Evolutionary conservation across 169 alveolate species (phyloP).

Genomic region (Plasmodium vivax): DNA sequence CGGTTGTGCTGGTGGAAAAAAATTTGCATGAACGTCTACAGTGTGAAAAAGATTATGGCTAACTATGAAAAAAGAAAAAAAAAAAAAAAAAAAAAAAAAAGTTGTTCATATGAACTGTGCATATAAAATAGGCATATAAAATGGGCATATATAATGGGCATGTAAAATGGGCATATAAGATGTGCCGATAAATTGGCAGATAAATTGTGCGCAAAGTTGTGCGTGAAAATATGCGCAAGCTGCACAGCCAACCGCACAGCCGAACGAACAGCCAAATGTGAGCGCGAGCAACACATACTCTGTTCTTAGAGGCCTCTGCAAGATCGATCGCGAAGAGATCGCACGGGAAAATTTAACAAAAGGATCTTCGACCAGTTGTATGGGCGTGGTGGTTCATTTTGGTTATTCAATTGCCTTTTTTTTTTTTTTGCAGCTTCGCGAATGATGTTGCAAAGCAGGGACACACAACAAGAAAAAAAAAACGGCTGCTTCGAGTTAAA

Average conservation of each 20-base stretch:
- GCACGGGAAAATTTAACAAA: neutral
- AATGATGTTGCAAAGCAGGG: neutral
- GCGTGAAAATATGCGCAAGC: neutral
- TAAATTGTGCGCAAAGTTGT: neutral
- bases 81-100: neutral
- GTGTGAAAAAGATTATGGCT: slow-evolving; percentile 3
- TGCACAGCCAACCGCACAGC: neutral
- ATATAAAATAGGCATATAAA: neutral
- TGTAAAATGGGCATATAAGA: neutral
- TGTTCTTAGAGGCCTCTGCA: neutral
- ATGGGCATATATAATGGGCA: neutral
- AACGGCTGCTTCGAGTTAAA: neutral
- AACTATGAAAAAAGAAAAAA: neutral
- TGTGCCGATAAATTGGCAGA: neutral
- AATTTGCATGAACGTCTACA: slow-evolving; percentile 12
- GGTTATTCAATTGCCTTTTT: neutral
- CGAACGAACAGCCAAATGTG: neutral
- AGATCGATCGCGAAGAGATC: neutral
- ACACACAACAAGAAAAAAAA: neutral
- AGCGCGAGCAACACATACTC: neutral
- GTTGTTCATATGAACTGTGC: neutral
- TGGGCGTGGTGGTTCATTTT: neutral
- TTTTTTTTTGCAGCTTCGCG: neutral
- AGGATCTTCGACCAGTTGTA: neutral
- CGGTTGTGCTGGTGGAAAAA: slow-evolving; percentile 9